Evolutionary conservation across 495 filamentous ascomycete species (phyloP), one percentile per base, ranked within the genome.

Genomic region (Neurospora sp.): DNA sequence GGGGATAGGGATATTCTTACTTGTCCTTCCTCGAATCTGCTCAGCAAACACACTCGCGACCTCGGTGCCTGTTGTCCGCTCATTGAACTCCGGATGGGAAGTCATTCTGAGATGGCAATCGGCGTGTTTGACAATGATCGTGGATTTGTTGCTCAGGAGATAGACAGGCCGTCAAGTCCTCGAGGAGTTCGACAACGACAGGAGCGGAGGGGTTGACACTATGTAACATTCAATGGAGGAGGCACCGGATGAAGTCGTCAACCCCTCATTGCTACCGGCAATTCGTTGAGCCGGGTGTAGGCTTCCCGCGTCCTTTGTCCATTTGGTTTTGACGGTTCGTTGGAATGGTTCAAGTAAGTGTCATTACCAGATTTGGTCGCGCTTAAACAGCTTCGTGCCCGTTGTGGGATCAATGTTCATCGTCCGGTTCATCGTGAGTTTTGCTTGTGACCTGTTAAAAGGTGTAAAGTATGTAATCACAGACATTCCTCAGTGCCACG

Each of bases 51-150:
- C 74, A 5, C 73, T 75, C 4, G 84, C 84, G 11, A 86, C 87
- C 70, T 83, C 79, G 5, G 82, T 79, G 1, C 80, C 85, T 8
- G 82, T 82, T 1, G 85, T 86, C 27, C 73, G 78, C 39, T 83
- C 80, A 31, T 83, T 82, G 75, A 83, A 87, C 20, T 84, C 80
- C 18, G 83, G 66, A 54, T 85, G 78, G 5, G 83, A 84, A 42
- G 79, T 79, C 83, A 84, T 84, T 12, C 20, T 77, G 40, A 18
- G 39, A 8, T 39, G 46, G 54, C 16, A 72, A 18, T 27, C 16
- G 10, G 38, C 12, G 27, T 69, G 2, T 14, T 44, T 44, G 14
- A 10, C 10, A 31, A 14, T 31, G 10, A 5, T 48, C 0, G 1
- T 31, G 9, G 16, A 35, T 1, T 62, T 8, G 54, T 0, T 35